phyloP scores from a whole-genome alignment of 495 filamentous ascomycete species.

The Annulohypoxylon moriforme region DNA sequence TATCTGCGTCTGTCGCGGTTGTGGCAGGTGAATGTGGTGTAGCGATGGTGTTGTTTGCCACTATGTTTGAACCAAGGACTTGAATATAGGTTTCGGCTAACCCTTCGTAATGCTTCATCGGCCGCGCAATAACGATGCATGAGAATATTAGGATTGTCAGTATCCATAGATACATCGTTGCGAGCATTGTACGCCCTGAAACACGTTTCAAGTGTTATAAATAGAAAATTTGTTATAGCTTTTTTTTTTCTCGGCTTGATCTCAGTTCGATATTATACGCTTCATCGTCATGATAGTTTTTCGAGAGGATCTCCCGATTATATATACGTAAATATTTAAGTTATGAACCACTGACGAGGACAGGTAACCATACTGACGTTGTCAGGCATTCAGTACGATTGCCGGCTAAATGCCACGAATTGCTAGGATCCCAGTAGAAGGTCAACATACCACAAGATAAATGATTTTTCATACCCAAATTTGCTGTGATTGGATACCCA shows the following conservation, averaged over 20 bases:
- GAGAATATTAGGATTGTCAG: slow-evolving; percentile 7
- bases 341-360: neutral
- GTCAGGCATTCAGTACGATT: neutral
- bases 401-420: slow-evolving; percentile 32
- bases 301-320: neutral
- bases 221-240: neutral
- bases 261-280: neutral
- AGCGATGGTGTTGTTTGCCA: slow-evolving; percentile 25
- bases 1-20: neutral
- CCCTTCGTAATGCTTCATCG: slow-evolving; percentile 17
- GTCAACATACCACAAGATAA: neutral
- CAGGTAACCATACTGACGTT: slow-evolving; percentile 18
- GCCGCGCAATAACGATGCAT: neutral
- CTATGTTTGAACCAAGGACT: slow-evolving; percentile 21
- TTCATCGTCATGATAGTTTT: slow-evolving; percentile 5
- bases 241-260: neutral
- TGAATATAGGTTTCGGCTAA: slow-evolving; percentile 22
- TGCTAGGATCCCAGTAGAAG: neutral
- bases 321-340: slow-evolving; percentile 12
- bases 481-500: slow-evolving; percentile 12
- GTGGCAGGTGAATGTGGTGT: neutral
- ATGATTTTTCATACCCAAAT: neutral
- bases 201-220: neutral
- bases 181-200: neutral
- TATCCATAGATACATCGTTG: neutral